Conservation (phyloP, 306 rosid genomes). For the Sphenostylis stenocarpa region DNA sequence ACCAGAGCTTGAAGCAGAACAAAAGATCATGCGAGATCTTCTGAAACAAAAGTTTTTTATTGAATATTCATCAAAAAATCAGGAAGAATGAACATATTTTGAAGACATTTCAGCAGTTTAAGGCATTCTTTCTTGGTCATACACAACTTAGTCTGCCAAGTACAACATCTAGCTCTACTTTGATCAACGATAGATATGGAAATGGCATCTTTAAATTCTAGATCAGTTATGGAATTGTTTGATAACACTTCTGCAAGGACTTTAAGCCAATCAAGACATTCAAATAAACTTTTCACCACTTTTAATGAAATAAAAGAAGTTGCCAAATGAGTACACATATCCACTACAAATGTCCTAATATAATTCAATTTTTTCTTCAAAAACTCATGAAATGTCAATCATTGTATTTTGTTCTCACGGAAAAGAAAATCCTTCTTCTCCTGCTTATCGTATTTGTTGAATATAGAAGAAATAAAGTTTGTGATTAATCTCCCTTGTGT, state of each 20-base stretch:
- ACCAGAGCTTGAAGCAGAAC: constrained; percentile 47
- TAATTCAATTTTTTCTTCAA: constrained; percentile 31
- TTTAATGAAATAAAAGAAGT: constrained; percentile 38
- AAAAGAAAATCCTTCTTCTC: constrained; percentile 27
- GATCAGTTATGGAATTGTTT: constrained; percentile 30
- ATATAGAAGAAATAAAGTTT: too few relatives aligned
- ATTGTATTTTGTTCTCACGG: background rate
- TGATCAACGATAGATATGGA: constrained; percentile 18
- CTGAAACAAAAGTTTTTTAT: constrained; percentile 39
- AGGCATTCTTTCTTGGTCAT: constrained; percentile 42
- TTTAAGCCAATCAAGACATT: constrained; percentile 41
- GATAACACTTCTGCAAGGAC: constrained; percentile 21
- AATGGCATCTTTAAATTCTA: constrained; percentile 26
- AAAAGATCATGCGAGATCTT: constrained; percentile 44
- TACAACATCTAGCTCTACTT: constrained; percentile 9
- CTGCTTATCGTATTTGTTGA: constrained; percentile 22
- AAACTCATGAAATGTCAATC: constrained; percentile 31
- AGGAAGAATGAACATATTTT: constrained; percentile 31
- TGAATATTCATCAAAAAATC: constrained; percentile 26
- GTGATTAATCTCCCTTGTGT: too few relatives aligned
- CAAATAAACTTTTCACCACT: constrained; percentile 34
- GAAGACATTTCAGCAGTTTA: constrained; percentile 39
- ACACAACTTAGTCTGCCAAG: constrained; percentile 33
- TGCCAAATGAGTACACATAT: constrained; percentile 51
- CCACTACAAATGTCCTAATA: constrained; percentile 28